Evolutionary conservation across 306 rosid species (phyloP), one percentile per base, ranked within the genome.

Genomic region (Inga leiocalycina): DNA sequence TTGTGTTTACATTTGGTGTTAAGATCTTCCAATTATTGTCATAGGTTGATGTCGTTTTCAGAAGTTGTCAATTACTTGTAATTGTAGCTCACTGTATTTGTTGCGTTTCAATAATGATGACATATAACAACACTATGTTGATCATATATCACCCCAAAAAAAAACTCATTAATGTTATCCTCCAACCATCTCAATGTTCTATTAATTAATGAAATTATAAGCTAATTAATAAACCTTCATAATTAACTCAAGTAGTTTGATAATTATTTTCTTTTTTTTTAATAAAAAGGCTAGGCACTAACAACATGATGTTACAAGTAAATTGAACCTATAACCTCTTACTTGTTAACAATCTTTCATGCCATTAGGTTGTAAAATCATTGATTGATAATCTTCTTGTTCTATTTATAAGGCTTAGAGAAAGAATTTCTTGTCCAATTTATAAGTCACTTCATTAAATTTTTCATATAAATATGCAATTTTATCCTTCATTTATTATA

Each of bases 21-120:
- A 6, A 30, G 30, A 67, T 30, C 34, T 78, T 64, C 4, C 45
- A 6, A 10, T 64, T n/a, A 64, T 64, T n/a, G 59, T 62, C 39
- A 77, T 30, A 45, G 32, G 74, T 34, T 78, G 81, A 13, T 65
- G 74, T 78, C 51, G 3, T 65, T 65, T 48, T 46, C 74, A 19
- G 51, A 10, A 43, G 15, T 79, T 35, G 75, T 35, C 75, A 68
- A 32, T 67, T 67, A n/a, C 39, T 17, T 17, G 30, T 49, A 52
- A 32, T n/a, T 37, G n/a, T 46, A 67, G 22, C 49, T 32, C 70
- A 34, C 35, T 67, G 74, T 34, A 49, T 67, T 78, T 49, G 67
- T 67, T 79, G 75, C 75, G 49, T 67, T 67, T 49, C 66, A 79
- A 57, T 22, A 37, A 57, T 35, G 69, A 3, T 13, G 54, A 34